phyloP scores from a whole-genome alignment of 139 green algal genomes.

The Protoeuglena noctilucae region DNA sequence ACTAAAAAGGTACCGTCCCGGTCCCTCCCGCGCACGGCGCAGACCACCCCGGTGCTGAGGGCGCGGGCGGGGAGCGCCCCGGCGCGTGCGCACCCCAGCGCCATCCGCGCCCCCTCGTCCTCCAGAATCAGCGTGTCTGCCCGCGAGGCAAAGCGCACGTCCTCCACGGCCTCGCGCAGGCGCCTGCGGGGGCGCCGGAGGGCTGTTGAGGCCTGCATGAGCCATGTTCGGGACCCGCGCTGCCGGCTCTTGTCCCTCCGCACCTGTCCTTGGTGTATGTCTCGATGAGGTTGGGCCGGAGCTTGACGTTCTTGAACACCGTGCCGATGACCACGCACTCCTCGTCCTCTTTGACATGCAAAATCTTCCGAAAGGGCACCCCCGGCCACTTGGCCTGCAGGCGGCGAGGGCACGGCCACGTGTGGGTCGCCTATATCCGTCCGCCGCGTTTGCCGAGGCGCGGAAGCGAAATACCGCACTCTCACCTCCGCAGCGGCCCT shows the following conservation, averaged over 20 bases:
- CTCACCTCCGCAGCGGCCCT: no score
- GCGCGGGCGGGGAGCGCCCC: constrained; percentile 20
- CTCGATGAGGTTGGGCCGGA: constrained; percentile 92
- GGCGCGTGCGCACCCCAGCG: constrained; percentile 23
- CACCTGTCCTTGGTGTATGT: constrained; percentile 67
- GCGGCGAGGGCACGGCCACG: not conserved
- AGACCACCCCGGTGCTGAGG: constrained; percentile 46
- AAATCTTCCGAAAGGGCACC: constrained; percentile 34
- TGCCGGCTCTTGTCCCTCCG: no score
- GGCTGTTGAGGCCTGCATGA: constrained; percentile 1
- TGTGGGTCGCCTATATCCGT: no score
- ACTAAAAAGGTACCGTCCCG: not conserved
- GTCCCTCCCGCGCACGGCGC: not conserved
- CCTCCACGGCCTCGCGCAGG: not conserved
- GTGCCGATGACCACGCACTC: constrained; percentile 70
- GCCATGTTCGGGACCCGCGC: not conserved
- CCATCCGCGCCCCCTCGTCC: constrained; percentile 78
- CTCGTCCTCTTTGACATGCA: constrained; percentile 56
- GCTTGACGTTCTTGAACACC: constrained; percentile 91
- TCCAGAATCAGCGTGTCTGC: constrained; percentile 72
- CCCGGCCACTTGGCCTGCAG: constrained; percentile 41
- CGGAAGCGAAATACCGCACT: no score
- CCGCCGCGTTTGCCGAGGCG: no score
- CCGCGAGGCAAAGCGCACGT: not conserved
- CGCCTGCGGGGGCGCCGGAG: not conserved